These are phyloP conservation scores for Alternaria dauci DNA, from an alignment of 2,329 filamentous ascomycete genomes.

Conservation along the genomic window DNA sequence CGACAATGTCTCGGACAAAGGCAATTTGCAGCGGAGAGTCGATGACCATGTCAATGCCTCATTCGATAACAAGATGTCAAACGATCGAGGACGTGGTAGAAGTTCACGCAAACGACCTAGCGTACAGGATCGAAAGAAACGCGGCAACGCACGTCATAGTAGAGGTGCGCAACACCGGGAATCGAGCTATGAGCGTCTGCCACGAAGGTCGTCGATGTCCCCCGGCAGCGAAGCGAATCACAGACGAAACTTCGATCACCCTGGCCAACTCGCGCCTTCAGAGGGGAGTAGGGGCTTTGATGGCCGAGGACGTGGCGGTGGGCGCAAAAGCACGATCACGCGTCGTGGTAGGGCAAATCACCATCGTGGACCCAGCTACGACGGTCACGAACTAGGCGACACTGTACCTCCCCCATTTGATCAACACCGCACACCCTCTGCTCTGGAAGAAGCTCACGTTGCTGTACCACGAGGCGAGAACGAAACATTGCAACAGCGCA, in stretches of 20 bases:
- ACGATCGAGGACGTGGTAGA: background rate
- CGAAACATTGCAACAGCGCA: background rate
- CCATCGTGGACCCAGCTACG: background rate
- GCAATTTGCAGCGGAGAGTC: background rate
- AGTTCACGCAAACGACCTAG: background rate
- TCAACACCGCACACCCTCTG: background rate
- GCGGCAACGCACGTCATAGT: background rate
- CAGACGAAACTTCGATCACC: background rate
- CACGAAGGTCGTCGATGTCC: background rate
- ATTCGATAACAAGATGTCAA: background rate
- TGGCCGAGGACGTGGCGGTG: background rate
- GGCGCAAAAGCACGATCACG: background rate
- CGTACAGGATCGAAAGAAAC: background rate
- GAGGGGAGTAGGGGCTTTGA: background rate
- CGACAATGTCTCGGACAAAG: background rate
- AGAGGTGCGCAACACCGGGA: background rate
- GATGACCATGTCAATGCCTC: background rate
- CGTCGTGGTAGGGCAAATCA: background rate
- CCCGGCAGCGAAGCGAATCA: background rate
- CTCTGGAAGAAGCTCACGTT: background rate
- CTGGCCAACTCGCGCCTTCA: background rate
- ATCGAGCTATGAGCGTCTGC: background rate
- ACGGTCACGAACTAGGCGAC: background rate
- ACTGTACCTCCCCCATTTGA: too few relatives aligned
- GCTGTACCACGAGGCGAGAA: background rate